These are phyloP conservation scores for Nicotiana obtusifolia DNA, from an alignment of 257 asterid genomes.

Conservation along the genomic window DNA sequence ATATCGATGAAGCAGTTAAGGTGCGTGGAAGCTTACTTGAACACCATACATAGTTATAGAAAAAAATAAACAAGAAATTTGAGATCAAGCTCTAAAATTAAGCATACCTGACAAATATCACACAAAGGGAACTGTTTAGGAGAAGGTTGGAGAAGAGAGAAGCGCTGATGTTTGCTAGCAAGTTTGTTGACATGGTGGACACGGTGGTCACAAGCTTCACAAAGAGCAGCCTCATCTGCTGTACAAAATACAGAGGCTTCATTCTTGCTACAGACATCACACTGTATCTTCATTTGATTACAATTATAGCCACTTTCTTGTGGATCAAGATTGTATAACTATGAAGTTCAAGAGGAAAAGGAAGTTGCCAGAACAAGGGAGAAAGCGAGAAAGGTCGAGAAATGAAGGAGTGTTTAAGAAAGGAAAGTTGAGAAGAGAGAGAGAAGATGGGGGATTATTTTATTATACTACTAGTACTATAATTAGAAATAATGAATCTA, in stretches of 20 bases:
- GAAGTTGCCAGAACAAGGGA: not conserved
- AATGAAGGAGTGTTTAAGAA: not conserved
- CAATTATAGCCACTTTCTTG: not conserved
- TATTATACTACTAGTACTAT: not conserved
- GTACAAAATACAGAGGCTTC: constrained; percentile 30
- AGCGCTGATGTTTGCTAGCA: constrained; percentile 34
- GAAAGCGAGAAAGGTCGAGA: not conserved
- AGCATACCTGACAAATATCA: constrained; percentile 62
- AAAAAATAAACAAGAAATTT: not conserved
- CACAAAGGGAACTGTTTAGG: constrained; percentile 50
- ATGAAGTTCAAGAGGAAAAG: not conserved
- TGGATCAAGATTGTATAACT: not conserved
- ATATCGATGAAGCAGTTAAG: not conserved
- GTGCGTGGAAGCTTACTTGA: not conserved
- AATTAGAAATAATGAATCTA: not conserved
- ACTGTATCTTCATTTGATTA: constrained; percentile 37
- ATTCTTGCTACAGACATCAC: constrained; percentile 25
- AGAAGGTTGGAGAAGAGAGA: constrained; percentile 47
- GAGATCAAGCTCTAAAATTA: not conserved
- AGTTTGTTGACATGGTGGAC: constrained; percentile 31
- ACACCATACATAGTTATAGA: not conserved
- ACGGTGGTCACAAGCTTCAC: constrained; percentile 24
- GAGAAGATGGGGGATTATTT: not conserved
- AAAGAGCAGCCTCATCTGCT: constrained; percentile 39
- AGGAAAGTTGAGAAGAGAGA: not conserved